phyloP scores from a whole-genome alignment of 257 asterid genomes.

The Petunia axillaris region DNA sequence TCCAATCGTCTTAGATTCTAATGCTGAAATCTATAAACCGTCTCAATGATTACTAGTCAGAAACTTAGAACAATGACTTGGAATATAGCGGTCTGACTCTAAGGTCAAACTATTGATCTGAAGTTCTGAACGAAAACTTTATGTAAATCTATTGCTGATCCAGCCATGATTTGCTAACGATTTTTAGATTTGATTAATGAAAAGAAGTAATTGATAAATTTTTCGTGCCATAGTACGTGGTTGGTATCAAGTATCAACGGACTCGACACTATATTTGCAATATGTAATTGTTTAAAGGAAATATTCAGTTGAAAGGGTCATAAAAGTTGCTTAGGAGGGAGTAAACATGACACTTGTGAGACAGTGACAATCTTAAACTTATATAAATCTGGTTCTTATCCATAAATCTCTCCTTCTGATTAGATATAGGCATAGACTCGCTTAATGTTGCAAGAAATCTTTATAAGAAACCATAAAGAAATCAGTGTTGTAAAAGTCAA shows the following conservation, averaged over 20 bases:
- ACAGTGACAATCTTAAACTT: background rate
- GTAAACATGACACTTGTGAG: background rate
- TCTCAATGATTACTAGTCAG: too few relatives aligned
- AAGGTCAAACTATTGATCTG: background rate
- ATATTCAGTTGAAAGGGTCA: background rate
- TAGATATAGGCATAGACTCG: background rate
- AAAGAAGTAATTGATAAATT: background rate
- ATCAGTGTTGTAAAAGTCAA: background rate
- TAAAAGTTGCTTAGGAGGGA: background rate
- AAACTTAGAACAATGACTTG: too few relatives aligned
- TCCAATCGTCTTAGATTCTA: background rate
- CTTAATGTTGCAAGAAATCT: background rate
- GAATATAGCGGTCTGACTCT: background rate
- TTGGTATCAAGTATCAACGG: background rate
- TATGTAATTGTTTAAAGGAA: background rate
- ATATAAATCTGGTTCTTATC: slow-evolving; percentile 13
- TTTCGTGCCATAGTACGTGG: background rate
- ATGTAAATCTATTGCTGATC: background rate
- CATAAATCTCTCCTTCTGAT: background rate
- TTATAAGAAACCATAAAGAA: background rate
- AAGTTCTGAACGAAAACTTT: background rate
- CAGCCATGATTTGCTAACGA: background rate
- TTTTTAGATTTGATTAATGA: too few relatives aligned
- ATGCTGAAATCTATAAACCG: background rate
- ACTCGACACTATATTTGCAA: background rate